Percentiles rank a stretch among this genome's conserved stretches.
Evolutionary conservation across 306 rosid genomes (phyloP).

Genomic region (Lathyrus aphaca): DNA sequence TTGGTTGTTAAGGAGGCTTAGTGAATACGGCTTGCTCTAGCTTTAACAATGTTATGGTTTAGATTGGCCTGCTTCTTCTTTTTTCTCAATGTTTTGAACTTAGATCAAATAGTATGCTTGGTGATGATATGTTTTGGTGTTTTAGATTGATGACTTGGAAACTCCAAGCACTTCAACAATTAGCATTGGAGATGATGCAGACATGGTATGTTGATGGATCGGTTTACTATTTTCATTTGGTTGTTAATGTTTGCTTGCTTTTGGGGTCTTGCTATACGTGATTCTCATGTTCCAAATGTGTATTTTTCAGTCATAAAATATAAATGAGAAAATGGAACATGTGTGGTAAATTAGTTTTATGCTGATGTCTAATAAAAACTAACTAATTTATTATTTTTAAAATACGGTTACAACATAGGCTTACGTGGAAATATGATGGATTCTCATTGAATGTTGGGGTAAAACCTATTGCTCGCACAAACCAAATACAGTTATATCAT

Average conservation of each 20-base stretch:
- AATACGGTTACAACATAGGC: background rate
- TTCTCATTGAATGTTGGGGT: background rate
- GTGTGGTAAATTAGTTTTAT: background rate
- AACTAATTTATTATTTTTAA: background rate
- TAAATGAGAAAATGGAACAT: background rate
- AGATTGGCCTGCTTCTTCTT: background rate
- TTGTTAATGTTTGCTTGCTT: constrained; percentile 18
- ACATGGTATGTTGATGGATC: constrained; percentile 50
- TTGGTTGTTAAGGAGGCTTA: background rate
- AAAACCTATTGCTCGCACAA: no score
- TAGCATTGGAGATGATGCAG: constrained; percentile 68
- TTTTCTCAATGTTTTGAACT: constrained; percentile 16
- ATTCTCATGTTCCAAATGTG: background rate
- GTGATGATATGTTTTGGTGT: constrained; percentile 32
- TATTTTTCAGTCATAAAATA: background rate
- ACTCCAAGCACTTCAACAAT: constrained; percentile 66
- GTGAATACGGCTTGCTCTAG: background rate
- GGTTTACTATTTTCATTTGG: background rate
- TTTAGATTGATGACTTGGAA: constrained; percentile 63
- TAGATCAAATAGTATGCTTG: constrained; percentile 23
- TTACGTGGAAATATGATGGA: background rate
- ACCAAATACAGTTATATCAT: no score
- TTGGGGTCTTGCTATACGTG: no score
- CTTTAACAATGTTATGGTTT: background rate
- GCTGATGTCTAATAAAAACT: background rate